Base-by-base conservation (phyloP, 2,329 filamentous ascomycete genomes). In the Penicillium sp. region DNA sequence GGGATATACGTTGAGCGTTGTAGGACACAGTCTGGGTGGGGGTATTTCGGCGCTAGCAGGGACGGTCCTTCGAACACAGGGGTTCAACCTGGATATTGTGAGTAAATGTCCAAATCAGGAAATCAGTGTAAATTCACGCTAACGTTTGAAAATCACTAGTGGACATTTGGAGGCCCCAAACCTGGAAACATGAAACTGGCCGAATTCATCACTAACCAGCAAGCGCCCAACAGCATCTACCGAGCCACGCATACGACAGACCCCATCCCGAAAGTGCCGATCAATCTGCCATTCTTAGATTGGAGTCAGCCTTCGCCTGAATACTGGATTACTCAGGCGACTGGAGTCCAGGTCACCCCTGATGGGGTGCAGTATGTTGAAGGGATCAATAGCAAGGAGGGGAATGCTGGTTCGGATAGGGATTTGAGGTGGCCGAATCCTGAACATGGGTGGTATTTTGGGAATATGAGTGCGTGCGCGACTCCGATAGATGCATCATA, bases 401-500 rank as follows among this genome's bases (percentile, higher is more conserved):
- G 44, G 4, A 47, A 47, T 41, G 34, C 24, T 22, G 44, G 44
- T 22, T 42, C 40, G 8, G 40, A 12, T 19, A 21, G 17, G 15
- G 28, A 41, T 28, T 29, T 39, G n/a, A 32, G 19, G 26, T 31
- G 24, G 24, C 40, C 40, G n/a, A 31, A 22, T 29, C 17, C 40
- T 17, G 19, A 48, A 12, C 46, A 48, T 28, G 39, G n/a, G 2
- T 48, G 46, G 46, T 48, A 48, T 21, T 48, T 48, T 37, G 46
- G 46, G 12, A 44, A 44, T 17, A 32, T 48, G 26, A 35, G 17
- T 5, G 19, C 38, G 8, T 48, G 40, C 13, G 39, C 33, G 17
- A 8, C 1, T 22, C 17, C 40, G 1, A 32, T 31, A 22, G 40
- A 42, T 42, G 40, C 40, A 42, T 21, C 40, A 42, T 22, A 6